A percentile compares a stretch with the other conserved stretches of the same genome.
phyloP scores from a whole-genome alignment of 768 basidiomycete genomes.

The Boletus huronensis region DNA sequence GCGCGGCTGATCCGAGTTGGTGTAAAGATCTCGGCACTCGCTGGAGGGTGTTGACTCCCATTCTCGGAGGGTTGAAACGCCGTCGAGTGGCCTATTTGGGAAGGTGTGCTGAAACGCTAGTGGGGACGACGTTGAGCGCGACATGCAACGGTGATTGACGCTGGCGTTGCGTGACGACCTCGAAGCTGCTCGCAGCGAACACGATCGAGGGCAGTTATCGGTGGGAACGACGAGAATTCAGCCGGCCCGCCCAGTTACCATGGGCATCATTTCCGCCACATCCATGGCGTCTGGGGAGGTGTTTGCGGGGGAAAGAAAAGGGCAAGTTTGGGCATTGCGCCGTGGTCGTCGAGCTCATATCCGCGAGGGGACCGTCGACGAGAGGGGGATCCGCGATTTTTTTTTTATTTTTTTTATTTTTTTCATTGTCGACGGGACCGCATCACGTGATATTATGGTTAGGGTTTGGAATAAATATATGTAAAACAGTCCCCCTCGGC shows the following conservation, averaged over 20 bases:
- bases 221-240: not conserved
- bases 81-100: not conserved
- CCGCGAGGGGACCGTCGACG: too few species aligned
- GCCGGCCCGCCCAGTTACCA: not conserved
- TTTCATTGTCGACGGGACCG: constrained; percentile 18
- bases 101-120: constrained; percentile 1
- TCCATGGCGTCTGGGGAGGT: not conserved
- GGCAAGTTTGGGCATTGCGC: not conserved
- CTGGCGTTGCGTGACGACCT: constrained; percentile 21
- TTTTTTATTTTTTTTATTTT: too few species aligned
- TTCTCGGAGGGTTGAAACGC: constrained; percentile 12
- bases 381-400: too few species aligned
- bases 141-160: constrained; percentile 3
- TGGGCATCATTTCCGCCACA: constrained; percentile 15
- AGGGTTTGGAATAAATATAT: constrained; percentile 27
- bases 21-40: not conserved
- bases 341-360: constrained; percentile 12
- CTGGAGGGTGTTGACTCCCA: not conserved
- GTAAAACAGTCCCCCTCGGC: constrained; percentile 16
- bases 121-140: not conserved
- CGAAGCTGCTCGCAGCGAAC: not conserved
- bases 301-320: not conserved
- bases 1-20: not conserved
- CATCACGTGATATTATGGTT: constrained; percentile 23
- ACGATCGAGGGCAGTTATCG: constrained; percentile 22